These are phyloP conservation scores for Saccharomycopsis oosterbeekiorum DNA, from an alignment of 805 yeast species.

Conservation along the genomic window DNA sequence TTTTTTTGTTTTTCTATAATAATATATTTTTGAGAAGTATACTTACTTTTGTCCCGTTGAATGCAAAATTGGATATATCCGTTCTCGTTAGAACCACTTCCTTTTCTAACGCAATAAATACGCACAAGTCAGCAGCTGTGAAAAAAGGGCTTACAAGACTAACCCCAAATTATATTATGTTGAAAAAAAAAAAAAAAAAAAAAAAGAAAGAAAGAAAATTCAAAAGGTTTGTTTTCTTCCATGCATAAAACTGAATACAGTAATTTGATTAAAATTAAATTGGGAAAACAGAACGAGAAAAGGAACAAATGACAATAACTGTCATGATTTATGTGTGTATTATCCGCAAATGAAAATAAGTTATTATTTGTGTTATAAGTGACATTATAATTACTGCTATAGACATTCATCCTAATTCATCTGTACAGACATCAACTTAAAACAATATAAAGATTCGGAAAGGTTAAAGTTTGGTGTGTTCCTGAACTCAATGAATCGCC, in stretches of 20 bases:
- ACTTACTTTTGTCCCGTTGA: background rate
- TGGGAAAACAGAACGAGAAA: too few species aligned
- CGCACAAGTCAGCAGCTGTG: background rate
- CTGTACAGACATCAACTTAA: too few species aligned
- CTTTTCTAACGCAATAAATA: background rate
- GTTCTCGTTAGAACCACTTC: background rate
- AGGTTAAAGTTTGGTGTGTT: too few species aligned
- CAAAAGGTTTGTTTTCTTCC: background rate
- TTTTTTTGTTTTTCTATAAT: too few species aligned
- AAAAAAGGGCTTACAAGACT: background rate
- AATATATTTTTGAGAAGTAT: background rate
- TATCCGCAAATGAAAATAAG: background rate
- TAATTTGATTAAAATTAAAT: background rate
- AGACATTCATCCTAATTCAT: too few species aligned
- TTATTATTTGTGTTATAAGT: background rate
- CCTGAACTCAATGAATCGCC: too few species aligned
- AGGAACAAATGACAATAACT: too few species aligned
- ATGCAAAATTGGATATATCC: background rate
- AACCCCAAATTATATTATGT: too few species aligned
- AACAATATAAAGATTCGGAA: too few species aligned
- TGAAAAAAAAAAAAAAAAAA: background rate
- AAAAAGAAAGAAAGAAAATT: background rate
- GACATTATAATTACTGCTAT: too few species aligned
- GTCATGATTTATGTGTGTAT: too few species aligned
- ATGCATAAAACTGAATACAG: background rate